A percentile compares a stretch with the other conserved stretches of the same genome.
Conservation (phyloP, 177 flowering plant genomes). For the Vitis hybrid region DNA sequence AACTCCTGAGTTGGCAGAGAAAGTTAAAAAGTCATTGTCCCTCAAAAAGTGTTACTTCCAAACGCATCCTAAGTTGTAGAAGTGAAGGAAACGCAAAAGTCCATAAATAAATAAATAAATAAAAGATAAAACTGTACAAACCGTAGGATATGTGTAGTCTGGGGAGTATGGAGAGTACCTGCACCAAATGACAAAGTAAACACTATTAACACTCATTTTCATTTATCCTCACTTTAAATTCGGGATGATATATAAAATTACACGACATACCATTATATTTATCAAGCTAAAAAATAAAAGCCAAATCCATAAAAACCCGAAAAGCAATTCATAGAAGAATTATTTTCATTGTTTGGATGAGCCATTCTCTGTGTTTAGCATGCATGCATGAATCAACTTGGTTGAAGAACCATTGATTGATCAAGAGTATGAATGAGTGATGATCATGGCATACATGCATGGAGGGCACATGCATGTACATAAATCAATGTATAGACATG, state of each 20-base stretch:
- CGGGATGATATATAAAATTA: no score
- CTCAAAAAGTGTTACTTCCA: background rate
- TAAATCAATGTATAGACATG: constrained; percentile 7
- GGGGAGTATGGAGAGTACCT: constrained; percentile 85
- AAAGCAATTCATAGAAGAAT: no score
- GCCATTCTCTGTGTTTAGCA: background rate
- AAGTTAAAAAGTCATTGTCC: constrained; percentile 11
- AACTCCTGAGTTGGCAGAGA: background rate
- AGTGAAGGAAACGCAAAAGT: background rate
- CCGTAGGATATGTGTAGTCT: constrained; percentile 89
- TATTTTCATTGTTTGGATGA: no score
- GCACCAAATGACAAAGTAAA: constrained; percentile 20
- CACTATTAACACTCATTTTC: no score
- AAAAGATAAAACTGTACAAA: constrained; percentile 30
- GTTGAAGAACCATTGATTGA: background rate
- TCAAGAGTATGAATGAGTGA: background rate
- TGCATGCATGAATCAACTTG: constrained; percentile 7
- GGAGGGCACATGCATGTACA: background rate
- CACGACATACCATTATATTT: no score
- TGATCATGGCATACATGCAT: constrained; percentile 5
- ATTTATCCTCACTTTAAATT: no score
- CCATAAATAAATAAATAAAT: background rate
- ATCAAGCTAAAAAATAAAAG: no score
- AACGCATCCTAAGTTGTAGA: constrained; percentile 16
- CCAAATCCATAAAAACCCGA: no score